Percentiles rank a stretch among this genome's conserved stretches.
These are phyloP conservation scores for Artomyces pyxidatus DNA, from an alignment of 768 basidiomycete species.

Conservation along the genomic window DNA sequence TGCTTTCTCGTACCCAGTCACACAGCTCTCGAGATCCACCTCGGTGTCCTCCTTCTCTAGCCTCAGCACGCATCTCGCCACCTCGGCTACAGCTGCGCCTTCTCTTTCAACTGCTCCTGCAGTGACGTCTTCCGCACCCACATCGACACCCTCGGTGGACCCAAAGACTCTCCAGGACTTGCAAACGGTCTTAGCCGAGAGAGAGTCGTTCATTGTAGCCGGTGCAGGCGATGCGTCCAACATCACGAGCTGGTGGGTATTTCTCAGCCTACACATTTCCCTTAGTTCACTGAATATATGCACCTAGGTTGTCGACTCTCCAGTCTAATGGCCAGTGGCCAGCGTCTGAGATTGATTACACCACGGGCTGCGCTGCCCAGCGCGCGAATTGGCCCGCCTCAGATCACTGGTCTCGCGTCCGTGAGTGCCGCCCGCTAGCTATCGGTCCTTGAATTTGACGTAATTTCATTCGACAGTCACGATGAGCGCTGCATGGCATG, in stretches of 20 bases:
- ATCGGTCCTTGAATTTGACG: neutral
- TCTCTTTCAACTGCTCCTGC: no score
- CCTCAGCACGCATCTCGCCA: neutral
- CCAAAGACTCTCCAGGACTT: constrained; percentile 5
- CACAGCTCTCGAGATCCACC: no score
- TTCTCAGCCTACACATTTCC: neutral
- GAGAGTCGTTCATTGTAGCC: constrained; percentile 7
- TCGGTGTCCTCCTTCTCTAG: no score
- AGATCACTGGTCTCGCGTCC: constrained; percentile 20
- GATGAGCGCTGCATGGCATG: constrained; percentile 19
- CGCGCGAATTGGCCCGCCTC: constrained; percentile 30
- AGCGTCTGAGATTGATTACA: constrained; percentile 21
- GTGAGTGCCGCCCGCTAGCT: no score
- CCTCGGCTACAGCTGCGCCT: neutral
- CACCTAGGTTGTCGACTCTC: constrained; percentile 14
- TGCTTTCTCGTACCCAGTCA: neutral
- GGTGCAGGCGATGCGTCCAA: neutral
- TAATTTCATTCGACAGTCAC: constrained; percentile 10
- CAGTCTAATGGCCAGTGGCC: constrained; percentile 17
- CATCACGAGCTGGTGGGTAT: constrained; percentile 7
- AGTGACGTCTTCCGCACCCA: neutral
- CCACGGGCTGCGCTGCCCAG: constrained; percentile 25
- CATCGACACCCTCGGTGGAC: neutral
- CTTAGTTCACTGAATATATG: neutral
- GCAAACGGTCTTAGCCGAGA: constrained; percentile 9